Evolutionary conservation across 2,329 filamentous ascomycete genomes (phyloP).

Genomic region (Botrytis porri): DNA sequence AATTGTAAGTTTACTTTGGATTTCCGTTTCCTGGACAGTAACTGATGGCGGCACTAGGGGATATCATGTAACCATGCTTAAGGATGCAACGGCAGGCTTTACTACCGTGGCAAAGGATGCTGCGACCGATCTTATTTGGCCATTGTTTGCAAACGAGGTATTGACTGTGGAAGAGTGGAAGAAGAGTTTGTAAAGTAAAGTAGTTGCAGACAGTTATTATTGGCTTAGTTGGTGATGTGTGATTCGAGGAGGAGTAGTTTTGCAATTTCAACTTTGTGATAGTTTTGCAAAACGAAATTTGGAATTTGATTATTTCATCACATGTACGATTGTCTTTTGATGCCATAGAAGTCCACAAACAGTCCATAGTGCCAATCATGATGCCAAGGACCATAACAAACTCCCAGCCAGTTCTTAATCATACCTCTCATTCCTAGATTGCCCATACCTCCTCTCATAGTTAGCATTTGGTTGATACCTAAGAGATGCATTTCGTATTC

Average conservation of each 20-base stretch:
- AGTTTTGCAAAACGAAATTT: neutral
- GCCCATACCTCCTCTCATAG: constrained; percentile 23
- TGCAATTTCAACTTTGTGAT: neutral
- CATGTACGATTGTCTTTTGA: constrained; percentile 1
- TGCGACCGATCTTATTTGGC: constrained; percentile 34
- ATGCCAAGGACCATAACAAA: constrained; percentile 29
- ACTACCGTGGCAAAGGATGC: constrained; percentile 28
- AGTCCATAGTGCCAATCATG: constrained; percentile 21
- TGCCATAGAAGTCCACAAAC: constrained; percentile 12
- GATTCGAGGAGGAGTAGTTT: neutral
- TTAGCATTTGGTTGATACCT: constrained; percentile 31
- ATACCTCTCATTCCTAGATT: constrained; percentile 29
- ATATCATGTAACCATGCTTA: constrained; percentile 33
- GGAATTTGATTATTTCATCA: constrained; percentile 1
- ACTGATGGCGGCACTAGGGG: constrained; percentile 24
- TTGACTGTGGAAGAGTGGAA: constrained; percentile 32
- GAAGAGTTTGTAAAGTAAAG: constrained; percentile 20
- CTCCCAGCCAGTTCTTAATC: constrained; percentile 26
- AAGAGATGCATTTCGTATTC: constrained; percentile 31
- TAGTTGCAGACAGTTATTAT: too few relatives aligned
- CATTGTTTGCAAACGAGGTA: constrained; percentile 33
- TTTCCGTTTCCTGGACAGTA: neutral
- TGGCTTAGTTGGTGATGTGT: neutral
- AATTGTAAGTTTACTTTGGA: constrained; percentile 27
- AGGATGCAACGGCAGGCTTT: constrained; percentile 35